phyloP scores from a whole-genome alignment of 306 rosid species.

The Glycine tomentella region DNA sequence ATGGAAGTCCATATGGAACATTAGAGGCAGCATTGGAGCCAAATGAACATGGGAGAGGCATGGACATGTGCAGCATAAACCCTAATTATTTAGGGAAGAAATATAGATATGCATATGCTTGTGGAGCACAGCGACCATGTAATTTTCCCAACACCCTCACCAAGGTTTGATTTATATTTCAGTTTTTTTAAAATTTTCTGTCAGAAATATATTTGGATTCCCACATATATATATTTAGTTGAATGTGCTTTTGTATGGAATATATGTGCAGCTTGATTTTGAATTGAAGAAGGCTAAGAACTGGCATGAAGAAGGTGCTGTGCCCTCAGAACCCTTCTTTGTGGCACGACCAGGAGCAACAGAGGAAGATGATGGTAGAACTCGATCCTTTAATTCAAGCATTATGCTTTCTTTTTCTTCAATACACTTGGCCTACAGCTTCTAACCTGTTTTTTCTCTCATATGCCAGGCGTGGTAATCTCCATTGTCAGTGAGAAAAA shows the following conservation, averaged over 20 bases:
- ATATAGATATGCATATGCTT: slow-evolving; percentile 91
- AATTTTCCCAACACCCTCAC: slow-evolving; percentile 95
- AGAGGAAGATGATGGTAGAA: slow-evolving; percentile 88
- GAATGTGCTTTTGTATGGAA: slow-evolving; percentile 8
- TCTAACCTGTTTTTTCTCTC: slow-evolving; percentile 7
- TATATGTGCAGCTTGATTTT: slow-evolving; percentile 70
- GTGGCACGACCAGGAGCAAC: slow-evolving; percentile 93
- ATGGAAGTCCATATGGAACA: slow-evolving; percentile 77
- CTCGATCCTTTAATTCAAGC: slow-evolving; percentile 1
- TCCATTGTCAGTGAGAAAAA: slow-evolving; percentile 81
- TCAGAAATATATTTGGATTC: background rate
- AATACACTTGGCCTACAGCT: background rate
- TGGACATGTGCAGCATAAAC: slow-evolving; percentile 97
- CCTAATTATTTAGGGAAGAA: slow-evolving; percentile 73
- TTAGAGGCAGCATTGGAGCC: slow-evolving; percentile 87
- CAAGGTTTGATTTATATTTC: slow-evolving; percentile 54
- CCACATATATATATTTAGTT: background rate
- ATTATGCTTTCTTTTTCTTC: slow-evolving; percentile 1
- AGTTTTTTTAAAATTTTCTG: background rate
- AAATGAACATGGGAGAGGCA: slow-evolving; percentile 89
- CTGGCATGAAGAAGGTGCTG: slow-evolving; percentile 82
- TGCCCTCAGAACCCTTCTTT: slow-evolving; percentile 92
- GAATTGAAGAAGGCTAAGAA: slow-evolving; percentile 70
- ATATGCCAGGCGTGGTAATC: slow-evolving; percentile 78
- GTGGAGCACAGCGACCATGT: slow-evolving; percentile 98